Base-by-base conservation (phyloP, 2,329 filamentous ascomycete genomes). In the Talaromyces albobiverticillius region DNA sequence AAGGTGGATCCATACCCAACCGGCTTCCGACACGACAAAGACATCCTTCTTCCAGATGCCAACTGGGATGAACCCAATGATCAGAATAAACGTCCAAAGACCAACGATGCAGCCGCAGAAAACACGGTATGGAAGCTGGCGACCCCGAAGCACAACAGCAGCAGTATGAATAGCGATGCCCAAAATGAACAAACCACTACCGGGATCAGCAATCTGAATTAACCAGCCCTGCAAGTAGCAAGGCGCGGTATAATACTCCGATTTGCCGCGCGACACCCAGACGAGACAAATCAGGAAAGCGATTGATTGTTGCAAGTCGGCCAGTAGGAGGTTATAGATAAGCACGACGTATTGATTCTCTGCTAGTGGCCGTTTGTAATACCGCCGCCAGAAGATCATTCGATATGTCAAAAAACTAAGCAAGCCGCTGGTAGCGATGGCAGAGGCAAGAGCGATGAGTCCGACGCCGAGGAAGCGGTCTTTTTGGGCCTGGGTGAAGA, bases 131-230 rank as follows among this genome's bases (percentile, higher is more conserved):
- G 72, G 68, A 60, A 80, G 59, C 50, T 77, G 77, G 46, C 71
- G 71, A 11, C 77, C 76, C 58, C 74, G 72, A 7, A 79, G 70
- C 10, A 81, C 73, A 7, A 76, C 69, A 51, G 77, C 58, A 64
- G 77, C 79, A 0, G 79, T 82, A 57, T 81, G 79, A n/a, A 81
- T 63, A 9, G 78, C 79, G 60, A 82, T 82, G 9, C 77, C 76
- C 4, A 81, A 66, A 50, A 81, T 75, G 59, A 81, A 79, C 51
- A 81, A 69, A 25, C 78, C 77, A 60, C 76, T 76, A 4, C 75
- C 68, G 6, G 80, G 71, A 57, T 82, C 79, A 32, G 79, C 79
- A 45, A 80, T 71, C 52, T 81, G 78, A 4, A 82, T 64, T 59
- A 79, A 76, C 65, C 78, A 75, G 3, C 73, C 79, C 59, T 82